Base-by-base conservation (phyloP, 2,329 filamentous ascomycete genomes). In the Didymellaceae sp. region DNA sequence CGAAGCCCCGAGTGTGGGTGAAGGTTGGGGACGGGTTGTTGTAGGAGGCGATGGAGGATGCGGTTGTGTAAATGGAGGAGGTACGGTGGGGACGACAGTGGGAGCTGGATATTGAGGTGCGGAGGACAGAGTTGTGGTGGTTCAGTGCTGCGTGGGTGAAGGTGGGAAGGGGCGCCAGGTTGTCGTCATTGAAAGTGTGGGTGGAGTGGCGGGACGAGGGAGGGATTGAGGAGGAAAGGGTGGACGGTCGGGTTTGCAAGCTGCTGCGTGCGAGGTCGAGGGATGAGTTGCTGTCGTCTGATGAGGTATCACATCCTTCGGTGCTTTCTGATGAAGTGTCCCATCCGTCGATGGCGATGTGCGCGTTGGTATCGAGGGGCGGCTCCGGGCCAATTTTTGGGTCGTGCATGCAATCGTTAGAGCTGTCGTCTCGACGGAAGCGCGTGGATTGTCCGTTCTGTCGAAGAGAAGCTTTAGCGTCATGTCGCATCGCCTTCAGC, bases 401-500 rank as follows among this genome's bases (percentile, higher is more conserved):
- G 13, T 41, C 14, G 3, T n/a, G 14, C 13, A 10, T 16, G 6
- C 8, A 16, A 9, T 30, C 25, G 26, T 38, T 32, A 2, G 31
- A n/a, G n/a, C n/a, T 9, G 8, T 20, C 24, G 13, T 42, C 25
- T 10, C n/a, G 48, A 5, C 25, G 42, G n/a, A 37, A 43, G 4
- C 6, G 31, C 3, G 26, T 28, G 14, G 42, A 14, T n/a, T 37
- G 42, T 17, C 21, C 33, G 21, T 31, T 26, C 4, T 13, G 31
- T 7, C 25, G 32, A 18, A 52, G 48, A 5, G 18, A 18, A 5
- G 21, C 10, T 10, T 38, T 53, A 20, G 39, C 43, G 14, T 53
- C 44, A 14, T 30, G 30, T 5, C 55, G 24, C 13, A 59, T 6
- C 16, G 22, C 35, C 38, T 59, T 65, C 37, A 71, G 32, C 22